phyloP scores from a whole-genome alignment of 2,329 filamentous ascomycete species.

The Neonectria neomacrospora region DNA sequence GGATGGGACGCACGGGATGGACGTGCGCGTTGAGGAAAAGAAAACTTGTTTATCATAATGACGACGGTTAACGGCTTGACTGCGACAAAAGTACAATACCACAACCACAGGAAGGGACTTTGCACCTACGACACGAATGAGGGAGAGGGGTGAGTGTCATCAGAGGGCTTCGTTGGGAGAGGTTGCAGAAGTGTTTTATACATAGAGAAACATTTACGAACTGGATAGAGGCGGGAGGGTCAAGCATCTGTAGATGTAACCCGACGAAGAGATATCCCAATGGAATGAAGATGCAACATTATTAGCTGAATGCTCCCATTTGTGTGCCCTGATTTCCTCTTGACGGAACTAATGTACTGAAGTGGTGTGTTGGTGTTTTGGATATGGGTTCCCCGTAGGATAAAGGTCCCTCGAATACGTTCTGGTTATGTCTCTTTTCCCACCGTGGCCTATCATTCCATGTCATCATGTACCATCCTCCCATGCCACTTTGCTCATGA shows the following conservation, averaged over 20 bases:
- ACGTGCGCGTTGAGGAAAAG: slow-evolving; percentile 34
- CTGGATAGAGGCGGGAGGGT: slow-evolving; percentile 35
- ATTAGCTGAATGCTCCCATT: not conserved
- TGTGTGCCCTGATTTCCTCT: not conserved
- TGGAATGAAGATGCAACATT: slow-evolving; percentile 35
- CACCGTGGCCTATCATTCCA: slow-evolving; percentile 5
- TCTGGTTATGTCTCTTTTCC: slow-evolving; percentile 1
- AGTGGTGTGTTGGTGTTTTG: not conserved
- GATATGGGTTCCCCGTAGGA: slow-evolving; percentile 7
- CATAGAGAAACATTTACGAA: slow-evolving; percentile 40
- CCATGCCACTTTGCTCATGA: slow-evolving; percentile 13
- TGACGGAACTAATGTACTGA: not conserved
- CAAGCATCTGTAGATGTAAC: slow-evolving; percentile 13
- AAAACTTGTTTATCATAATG: slow-evolving; percentile 45
- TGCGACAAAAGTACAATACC: slow-evolving; percentile 41
- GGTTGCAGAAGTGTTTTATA: slow-evolving; percentile 33
- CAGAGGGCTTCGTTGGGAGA: slow-evolving; percentile 23
- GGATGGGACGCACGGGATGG: slow-evolving; percentile 40
- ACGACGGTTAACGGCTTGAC: slow-evolving; percentile 47
- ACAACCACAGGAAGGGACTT: slow-evolving; percentile 14
- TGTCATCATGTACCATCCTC: slow-evolving; percentile 1
- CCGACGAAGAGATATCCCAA: slow-evolving; percentile 40
- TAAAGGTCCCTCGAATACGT: not conserved
- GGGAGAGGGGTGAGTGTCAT: slow-evolving; percentile 22
- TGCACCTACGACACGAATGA: slow-evolving; percentile 19